phyloP scores from a whole-genome alignment of 2,329 filamentous ascomycete genomes.

The Cyphellophora europaea region DNA sequence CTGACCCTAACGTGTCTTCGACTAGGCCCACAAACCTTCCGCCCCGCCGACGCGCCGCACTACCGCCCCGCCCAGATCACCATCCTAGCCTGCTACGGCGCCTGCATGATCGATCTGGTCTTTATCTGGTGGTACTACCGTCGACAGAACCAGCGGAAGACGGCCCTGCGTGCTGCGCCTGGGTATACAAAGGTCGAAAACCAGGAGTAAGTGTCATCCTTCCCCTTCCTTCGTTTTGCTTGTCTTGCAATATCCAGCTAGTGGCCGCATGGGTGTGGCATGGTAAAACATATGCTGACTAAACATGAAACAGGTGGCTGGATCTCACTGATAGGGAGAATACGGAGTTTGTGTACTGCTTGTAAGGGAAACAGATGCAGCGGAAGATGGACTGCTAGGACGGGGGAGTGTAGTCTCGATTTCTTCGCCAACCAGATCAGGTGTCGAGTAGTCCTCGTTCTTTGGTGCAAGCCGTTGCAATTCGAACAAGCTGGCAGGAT shows the following conservation, averaged over 20 bases:
- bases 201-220: constrained; percentile 42
- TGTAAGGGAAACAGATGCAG: constrained; percentile 35
- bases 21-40: constrained; percentile 49
- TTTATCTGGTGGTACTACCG: constrained; percentile 57
- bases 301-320: constrained; percentile 28
- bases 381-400: too few species aligned
- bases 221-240: neutral
- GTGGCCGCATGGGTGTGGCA: too few species aligned
- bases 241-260: too few species aligned
- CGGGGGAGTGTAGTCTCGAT: too few species aligned
- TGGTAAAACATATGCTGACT: too few species aligned
- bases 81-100: constrained; percentile 50
- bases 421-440: too few species aligned
- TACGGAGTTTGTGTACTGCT: constrained; percentile 52
- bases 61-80: constrained; percentile 57
- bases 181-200: constrained; percentile 55
- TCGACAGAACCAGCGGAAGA: constrained; percentile 52
- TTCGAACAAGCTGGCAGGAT: too few species aligned
- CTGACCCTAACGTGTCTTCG: too few species aligned
- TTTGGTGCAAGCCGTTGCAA: too few species aligned
- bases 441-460: too few species aligned
- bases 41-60: constrained; percentile 44
- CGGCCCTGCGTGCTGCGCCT: constrained; percentile 38
- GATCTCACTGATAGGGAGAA: constrained; percentile 61
- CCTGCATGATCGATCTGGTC: constrained; percentile 40